Evolutionary conservation across 179 eudicot species (phyloP), one percentile per base, ranked within the genome.

Genomic region (Silene vulgaris): DNA sequence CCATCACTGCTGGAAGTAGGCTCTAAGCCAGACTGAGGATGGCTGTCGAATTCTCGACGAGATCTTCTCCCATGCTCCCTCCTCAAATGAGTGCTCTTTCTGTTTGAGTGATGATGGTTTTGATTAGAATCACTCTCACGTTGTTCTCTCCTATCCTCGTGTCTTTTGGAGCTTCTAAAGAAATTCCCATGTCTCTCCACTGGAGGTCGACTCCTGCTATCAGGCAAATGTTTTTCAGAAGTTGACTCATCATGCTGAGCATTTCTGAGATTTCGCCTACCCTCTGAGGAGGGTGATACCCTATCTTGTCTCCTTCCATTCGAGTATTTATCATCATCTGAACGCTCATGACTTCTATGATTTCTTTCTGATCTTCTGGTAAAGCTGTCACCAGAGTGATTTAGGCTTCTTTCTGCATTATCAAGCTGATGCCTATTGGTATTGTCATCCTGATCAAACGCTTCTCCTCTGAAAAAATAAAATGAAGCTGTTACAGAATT

Each of bases 21-120:
- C 70, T 81, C 81, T 70, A 57, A 28, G 76, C 81, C 76, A 45
- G 76, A 75, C 70, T 73, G 68, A n/a, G 71, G 78, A 66, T 45
- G 79, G 71, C 73, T 66, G 76, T 82, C 56, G 59, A 32, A 69
- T 65, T 75, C 81, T 23, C 76, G 65, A 26, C 52, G 74, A 59
- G 74, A 32, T 57, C 70, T 77, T 75, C 74, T 75, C 30, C 71
- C 74, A 71, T 71, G 63, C 30, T 78, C 84, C 62, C 74, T 78
- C 77, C 73, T 81, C 77, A 70, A 78, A 57, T 71, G 79, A 23
- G n/a, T 32, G 77, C 66, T 71, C 56, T 82, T 65, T 40, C 28
- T 66, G 21, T 71, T 78, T 11, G 78, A 48, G 32, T 48, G 45
- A 72, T 77, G 45, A 50, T 61, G 56, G 2, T 19, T 63, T 54